phyloP scores from a whole-genome alignment of 345 rosid genomes.

The Cardamine resedifolia region DNA sequence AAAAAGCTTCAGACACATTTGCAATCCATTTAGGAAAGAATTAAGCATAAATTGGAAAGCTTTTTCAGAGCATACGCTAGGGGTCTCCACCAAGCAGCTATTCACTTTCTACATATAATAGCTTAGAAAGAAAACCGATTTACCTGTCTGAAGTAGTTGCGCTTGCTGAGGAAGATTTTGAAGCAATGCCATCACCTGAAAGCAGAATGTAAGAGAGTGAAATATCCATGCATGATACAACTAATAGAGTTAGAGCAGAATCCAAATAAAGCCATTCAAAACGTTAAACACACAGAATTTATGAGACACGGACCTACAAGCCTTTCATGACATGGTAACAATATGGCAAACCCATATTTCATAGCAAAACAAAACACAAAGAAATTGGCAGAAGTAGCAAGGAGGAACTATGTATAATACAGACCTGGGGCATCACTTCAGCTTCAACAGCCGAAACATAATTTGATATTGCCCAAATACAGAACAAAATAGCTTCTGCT shows the following conservation, averaged over 20 bases:
- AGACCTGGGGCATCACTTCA: constrained; percentile 94
- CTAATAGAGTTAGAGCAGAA: constrained; percentile 10
- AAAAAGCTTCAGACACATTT: constrained; percentile 12
- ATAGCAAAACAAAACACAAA: background rate
- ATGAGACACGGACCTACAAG: background rate
- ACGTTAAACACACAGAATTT: constrained; percentile 3
- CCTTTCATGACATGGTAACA: constrained; percentile 9
- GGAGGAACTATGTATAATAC: constrained; percentile 22
- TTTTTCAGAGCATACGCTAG: constrained; percentile 15
- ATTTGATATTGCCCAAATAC: constrained; percentile 85
- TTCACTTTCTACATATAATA: constrained; percentile 15
- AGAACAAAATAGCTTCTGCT: constrained; percentile 95
- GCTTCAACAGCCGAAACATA: constrained; percentile 79
- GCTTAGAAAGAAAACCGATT: constrained; percentile 24
- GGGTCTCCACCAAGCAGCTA: constrained; percentile 23
- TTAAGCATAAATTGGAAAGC: constrained; percentile 11
- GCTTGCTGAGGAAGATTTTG: constrained; percentile 87
- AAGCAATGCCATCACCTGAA: constrained; percentile 85
- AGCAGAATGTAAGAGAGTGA: constrained; percentile 23
- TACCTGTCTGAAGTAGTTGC: constrained; percentile 93
- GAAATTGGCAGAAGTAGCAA: background rate
- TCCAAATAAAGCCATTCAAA: constrained; percentile 6
- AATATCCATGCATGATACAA: constrained; percentile 8
- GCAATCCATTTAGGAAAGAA: constrained; percentile 13
- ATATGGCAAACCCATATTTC: constrained; percentile 5